Base-by-base conservation (phyloP, 2,329 filamentous ascomycete species). In the Helotiales sp. region DNA sequence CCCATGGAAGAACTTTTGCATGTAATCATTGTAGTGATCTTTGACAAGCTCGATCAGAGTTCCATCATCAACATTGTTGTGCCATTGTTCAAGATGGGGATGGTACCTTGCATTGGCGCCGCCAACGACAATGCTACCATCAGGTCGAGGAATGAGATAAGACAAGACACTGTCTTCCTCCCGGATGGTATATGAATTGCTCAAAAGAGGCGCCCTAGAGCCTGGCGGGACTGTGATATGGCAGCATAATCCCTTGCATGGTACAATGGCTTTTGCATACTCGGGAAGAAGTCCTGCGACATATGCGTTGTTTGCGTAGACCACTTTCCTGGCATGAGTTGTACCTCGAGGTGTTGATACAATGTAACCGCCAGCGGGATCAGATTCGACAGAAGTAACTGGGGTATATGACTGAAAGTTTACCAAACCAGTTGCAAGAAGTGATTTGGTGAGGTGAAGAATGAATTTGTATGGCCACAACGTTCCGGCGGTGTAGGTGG, bases 261-360 rank as follows among this genome's bases (percentile, higher is more conserved):
- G 46, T 8, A 44, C 56, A 5, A 71, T 70, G 7, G 62, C 54
- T 9, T 56, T 56, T 25, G 27, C 19, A 17, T 56, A 56, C 5
- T 56, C 54, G 7, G 65, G 47, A 63, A 70, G 51, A 63, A 72
- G 15, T 29, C 38, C 53, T 24, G 52, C 46, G 0, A 85, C 87
- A 68, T 89, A 89, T 12, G 76, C 87, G 63, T 90, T 90, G 1
- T 84, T 88, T 9, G 86, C 85, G 38, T 87, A 77, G 17, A 90
- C 73, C 13, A 90, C 75, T 31, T 78, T 79, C 25, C 74, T 75
- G 1, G 87, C 76, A 9, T 64, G 69, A 52, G 87, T 78, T 0
- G 60, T 68, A 10, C 86, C 87, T 19, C 85, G 78, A 0, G 75
- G 67, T 2, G 85, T 88, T 15, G 31, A 9, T 15, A 34, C 9